phyloP scores from a whole-genome alignment of 208 protist species.

The Leishmania guyanensis region DNA sequence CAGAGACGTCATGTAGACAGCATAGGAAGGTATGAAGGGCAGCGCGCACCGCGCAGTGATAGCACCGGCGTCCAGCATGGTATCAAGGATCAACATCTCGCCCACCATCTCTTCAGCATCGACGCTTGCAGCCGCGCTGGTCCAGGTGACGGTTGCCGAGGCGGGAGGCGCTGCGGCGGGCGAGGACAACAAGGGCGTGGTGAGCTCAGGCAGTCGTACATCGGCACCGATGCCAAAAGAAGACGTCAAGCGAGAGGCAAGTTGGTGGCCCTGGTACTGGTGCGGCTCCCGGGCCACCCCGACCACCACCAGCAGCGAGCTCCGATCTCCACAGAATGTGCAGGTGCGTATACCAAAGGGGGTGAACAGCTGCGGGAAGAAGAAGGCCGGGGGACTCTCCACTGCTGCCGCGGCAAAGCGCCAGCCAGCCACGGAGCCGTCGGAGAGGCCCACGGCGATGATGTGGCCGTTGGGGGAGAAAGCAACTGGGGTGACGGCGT shows the following conservation, averaged over 20 bases:
- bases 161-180: neutral
- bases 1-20: constrained; percentile 55
- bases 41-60: constrained; percentile 63
- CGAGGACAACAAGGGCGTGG: neutral
- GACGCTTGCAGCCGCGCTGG: neutral
- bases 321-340: constrained; percentile 70
- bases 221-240: neutral
- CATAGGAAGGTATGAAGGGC: constrained; percentile 75
- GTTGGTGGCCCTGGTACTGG: constrained; percentile 1
- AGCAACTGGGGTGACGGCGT: constrained; percentile 47
- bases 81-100: constrained; percentile 43
- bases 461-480: constrained; percentile 75
- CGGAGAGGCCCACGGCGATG: constrained; percentile 68
- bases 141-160: neutral
- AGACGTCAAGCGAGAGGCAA: neutral
- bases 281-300: constrained; percentile 59
- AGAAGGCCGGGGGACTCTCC: constrained; percentile 43
- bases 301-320: constrained; percentile 60
- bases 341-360: constrained; percentile 46
- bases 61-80: constrained; percentile 31
- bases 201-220: neutral
- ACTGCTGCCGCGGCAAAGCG: constrained; percentile 49
- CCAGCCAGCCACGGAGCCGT: constrained; percentile 76
- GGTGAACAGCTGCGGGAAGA: constrained; percentile 43
- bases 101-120: constrained; percentile 30